phyloP scores from a whole-genome alignment of 2,329 filamentous ascomycete genomes.

The Xylaria hypoxylon region DNA sequence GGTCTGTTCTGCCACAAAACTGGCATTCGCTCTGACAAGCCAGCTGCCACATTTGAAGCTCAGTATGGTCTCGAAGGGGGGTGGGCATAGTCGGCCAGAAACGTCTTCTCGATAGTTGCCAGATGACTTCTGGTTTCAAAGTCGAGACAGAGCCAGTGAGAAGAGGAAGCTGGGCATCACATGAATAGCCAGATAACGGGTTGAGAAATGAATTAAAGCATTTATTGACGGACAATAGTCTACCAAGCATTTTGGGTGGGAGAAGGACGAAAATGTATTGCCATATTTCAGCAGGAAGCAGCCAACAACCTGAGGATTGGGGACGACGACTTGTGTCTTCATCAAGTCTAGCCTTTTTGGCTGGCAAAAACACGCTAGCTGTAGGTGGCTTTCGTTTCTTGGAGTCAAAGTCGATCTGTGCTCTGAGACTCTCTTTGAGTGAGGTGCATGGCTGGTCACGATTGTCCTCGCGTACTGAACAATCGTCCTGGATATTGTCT shows the following conservation, averaged over 20 bases:
- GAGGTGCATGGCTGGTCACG: conserved; percentile 18
- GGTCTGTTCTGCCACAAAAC: conserved; percentile 67
- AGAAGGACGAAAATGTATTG: conserved; percentile 76
- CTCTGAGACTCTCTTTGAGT: conserved; percentile 8
- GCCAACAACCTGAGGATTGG: conserved; percentile 37
- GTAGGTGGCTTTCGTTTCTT: conserved; percentile 41
- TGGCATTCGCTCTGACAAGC: conserved; percentile 73
- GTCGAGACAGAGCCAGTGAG: conserved; percentile 51
- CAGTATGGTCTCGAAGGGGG: conserved; percentile 72
- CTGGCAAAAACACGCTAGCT: conserved; percentile 7
- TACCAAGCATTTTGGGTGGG: conserved; percentile 71
- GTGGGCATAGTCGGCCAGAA: conserved; percentile 76
- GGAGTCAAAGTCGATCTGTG: conserved; percentile 6
- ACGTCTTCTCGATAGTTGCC: conserved; percentile 74
- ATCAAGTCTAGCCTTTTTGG: conserved; percentile 44
- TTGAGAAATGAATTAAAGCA: conserved; percentile 72
- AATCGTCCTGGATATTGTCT: conserved; percentile 5
- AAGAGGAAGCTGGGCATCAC: conserved; percentile 48
- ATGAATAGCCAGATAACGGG: conserved; percentile 54
- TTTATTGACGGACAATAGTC: conserved; percentile 75
- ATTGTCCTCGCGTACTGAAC: conserved; percentile 25
- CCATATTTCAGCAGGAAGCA: conserved; percentile 71
- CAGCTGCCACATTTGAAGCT: conserved; percentile 82
- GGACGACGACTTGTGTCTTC: conserved; percentile 8
- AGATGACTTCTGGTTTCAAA: conserved; percentile 73